phyloP scores from a whole-genome alignment of 1,284 basidiomycete genomes.

The Coriolopsis trogii region DNA sequence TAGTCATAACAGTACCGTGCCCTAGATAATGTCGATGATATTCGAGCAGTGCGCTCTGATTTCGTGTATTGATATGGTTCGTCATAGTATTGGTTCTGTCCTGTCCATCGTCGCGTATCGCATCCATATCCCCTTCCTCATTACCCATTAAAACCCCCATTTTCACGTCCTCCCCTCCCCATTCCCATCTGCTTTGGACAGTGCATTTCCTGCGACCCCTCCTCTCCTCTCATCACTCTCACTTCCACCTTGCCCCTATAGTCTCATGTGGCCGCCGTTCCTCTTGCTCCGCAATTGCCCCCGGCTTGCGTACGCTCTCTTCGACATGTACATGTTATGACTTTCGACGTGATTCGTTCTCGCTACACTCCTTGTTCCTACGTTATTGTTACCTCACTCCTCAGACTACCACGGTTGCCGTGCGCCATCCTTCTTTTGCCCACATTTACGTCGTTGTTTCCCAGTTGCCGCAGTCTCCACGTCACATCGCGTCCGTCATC shows the following conservation, averaged over 20 bases:
- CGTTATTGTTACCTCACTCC: background rate
- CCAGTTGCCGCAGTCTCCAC: constrained; percentile 15
- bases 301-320: constrained; percentile 7
- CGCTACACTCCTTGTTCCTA: background rate
- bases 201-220: too few species aligned
- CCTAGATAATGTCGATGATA: constrained; percentile 33
- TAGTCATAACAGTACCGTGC: constrained; percentile 26
- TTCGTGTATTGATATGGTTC: constrained; percentile 28
- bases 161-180: background rate
- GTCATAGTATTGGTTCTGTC: constrained; percentile 27
- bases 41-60: constrained; percentile 20
- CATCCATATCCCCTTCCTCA: constrained; percentile 12
- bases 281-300: background rate
- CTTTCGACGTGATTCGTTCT: background rate
- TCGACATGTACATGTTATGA: background rate
- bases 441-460: background rate
- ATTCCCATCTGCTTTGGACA: constrained; percentile 15
- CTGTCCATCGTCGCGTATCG: constrained; percentile 21
- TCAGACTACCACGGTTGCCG: constrained; percentile 8
- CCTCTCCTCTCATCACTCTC: constrained; percentile 2
- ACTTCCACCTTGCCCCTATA: constrained; percentile 3
- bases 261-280: background rate
- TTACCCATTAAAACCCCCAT: background rate
- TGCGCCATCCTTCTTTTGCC: background rate
- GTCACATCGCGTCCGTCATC: constrained; percentile 28